Base-by-base conservation (phyloP, 2,329 filamentous ascomycete genomes). In the Hypoxylon sp. region DNA sequence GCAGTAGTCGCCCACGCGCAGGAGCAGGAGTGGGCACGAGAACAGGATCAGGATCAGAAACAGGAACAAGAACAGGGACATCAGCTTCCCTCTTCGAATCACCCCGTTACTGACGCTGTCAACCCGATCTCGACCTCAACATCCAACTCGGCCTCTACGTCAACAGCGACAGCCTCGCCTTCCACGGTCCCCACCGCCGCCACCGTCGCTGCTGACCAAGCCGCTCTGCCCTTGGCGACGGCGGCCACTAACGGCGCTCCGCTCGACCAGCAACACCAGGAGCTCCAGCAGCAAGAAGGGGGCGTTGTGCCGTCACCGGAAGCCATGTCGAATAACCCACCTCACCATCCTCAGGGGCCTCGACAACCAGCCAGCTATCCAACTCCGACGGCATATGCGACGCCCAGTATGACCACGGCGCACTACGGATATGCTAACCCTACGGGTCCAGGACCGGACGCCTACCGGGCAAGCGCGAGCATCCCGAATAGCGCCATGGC, bases 391-490 rank as follows among this genome's bases (percentile, higher is more conserved):
- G 68, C 73, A 22, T 78, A 78, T 55, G 67, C 71, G 56, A 59
- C 75, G 14, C 67, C 74, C 24, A 67, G 72, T 47, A 75, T 79
- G 71, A 70, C 67, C 46, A 72, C 66, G 51, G 64, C 76, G 60
- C 76, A 77, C 19, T 79, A 79, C 62, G 76, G 73, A 56, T 79
- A 78, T 63, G 53, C 71, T 22, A 75, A 70, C 54, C 64, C 75
- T 19, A 63, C 66, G 8, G 69, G 69, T 24, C 73, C 67, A 48
- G 65, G 57, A n/a, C 71, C 75, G 61, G 81, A 83, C 66, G 73
- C 76, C 19, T 83, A 82, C 69, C 79, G 81, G 68, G 71, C 78
- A 57, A 76, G 65, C 50, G 54, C 77, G 3, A 71, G 74, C 50
- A 71, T 76, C 51, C 68, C 75, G 19, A 76, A 74, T 46, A 78